Base-by-base conservation (phyloP, 1,139 yeast species). In the Candida sanyaensis region DNA sequence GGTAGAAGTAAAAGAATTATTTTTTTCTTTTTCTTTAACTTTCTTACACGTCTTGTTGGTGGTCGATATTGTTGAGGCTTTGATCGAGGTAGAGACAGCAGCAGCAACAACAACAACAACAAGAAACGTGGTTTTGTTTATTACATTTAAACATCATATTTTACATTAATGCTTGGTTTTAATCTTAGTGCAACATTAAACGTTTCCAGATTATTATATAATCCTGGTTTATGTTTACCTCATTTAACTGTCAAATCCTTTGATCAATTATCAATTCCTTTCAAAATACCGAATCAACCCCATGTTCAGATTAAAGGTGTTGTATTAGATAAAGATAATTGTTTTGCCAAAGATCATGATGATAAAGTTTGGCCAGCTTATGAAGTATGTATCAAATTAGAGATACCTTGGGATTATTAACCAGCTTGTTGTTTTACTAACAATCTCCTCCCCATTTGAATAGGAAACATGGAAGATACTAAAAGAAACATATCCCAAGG, bases 261-360 rank as follows among this genome's bases (percentile, higher is more conserved):
- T 62, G 86, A 82, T 58, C 81, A 85, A 48, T 58, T 79, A 26
- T 66, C 76, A 0, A 53, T 81, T 10, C 86, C 86, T 0, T 56
- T 77, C 26, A 48, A 49, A 24, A 60, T 78, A 9, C 69, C 73
- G 2, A 55, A 62, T 9, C 62, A 65, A 10, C 59, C 61, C 6
- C 53, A 63, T 43, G 59, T 54, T 6, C 52, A 46, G n/a, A 87
- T 91, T 51, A 86, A 81, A 56, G 97, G 95, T 0, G 78, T 93
- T 2, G 95, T 93, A 0, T 73, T 93, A 28, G 99, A 93, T 63
- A 93, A 95, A 64, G 99, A 93, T 66, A 95, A 93, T 64, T 93
- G 98, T 61, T 88, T 93, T 64, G 96, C 99, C 4, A 77, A 79
- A 55, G 96, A 95, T 42, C 88, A 89, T 50, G 87, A 84, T 49